These are phyloP conservation scores for Apophysomyces variabilis DNA, from an alignment of 371 early-diverging fungal species.

Conservation along the genomic window DNA sequence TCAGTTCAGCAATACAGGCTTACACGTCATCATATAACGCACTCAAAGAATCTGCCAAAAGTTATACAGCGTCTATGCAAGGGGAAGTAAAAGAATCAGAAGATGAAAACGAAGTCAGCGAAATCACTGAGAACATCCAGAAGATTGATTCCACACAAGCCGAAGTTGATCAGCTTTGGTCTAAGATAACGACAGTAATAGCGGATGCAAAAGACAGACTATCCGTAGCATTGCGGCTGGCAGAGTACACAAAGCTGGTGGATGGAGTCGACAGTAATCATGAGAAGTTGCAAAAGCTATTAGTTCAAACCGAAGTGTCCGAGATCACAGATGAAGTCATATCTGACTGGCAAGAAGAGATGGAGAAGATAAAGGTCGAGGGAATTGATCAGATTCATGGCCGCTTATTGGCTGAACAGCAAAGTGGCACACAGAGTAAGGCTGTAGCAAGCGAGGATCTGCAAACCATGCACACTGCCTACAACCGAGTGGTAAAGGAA, in stretches of 20 bases:
- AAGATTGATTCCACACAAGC: conserved; percentile 12
- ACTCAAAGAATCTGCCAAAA: conserved; percentile 13
- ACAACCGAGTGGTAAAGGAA: conserved; percentile 4
- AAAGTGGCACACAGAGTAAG: conserved; percentile 4
- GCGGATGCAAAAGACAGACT: conserved; percentile 8
- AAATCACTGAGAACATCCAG: not conserved
- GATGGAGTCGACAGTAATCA: conserved; percentile 12
- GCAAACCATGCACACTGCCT: conserved; percentile 9
- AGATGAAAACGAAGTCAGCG: not conserved
- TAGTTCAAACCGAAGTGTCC: conserved; percentile 5
- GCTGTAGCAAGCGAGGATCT: not conserved
- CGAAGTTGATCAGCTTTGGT: conserved; percentile 18
- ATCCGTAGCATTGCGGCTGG: conserved; percentile 12
- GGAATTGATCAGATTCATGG: conserved; percentile 17
- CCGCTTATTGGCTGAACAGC: conserved; percentile 8
- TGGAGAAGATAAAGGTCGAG: conserved; percentile 16
- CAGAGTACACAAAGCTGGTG: conserved; percentile 16
- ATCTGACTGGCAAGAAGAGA: conserved; percentile 29
- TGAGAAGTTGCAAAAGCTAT: not conserved
- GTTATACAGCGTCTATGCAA: conserved; percentile 10
- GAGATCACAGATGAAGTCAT: conserved; percentile 21
- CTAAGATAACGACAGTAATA: not conserved
- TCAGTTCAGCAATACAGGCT: conserved; percentile 16
- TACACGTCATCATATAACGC: conserved; percentile 20
- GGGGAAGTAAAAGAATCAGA: conserved; percentile 6